Conservation (phyloP, 2,329 filamentous ascomycete genomes). For the Aspergillus novofumigatus region DNA sequence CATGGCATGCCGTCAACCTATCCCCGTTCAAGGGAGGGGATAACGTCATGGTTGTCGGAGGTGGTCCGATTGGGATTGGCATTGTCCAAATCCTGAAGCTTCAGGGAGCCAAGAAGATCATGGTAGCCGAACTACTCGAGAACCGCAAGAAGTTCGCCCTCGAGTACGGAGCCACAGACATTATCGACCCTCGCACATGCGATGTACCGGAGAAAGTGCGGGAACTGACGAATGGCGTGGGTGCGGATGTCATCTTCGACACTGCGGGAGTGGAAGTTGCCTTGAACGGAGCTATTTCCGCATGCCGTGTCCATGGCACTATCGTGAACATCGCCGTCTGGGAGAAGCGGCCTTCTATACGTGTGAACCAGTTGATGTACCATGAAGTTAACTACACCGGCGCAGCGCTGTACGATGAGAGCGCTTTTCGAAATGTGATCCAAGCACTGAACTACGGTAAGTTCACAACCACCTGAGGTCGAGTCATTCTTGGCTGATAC, state of each 20-base stretch:
- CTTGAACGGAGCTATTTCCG: slow-evolving; percentile 44
- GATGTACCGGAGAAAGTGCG: slow-evolving; percentile 45
- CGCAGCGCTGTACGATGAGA: slow-evolving; percentile 46
- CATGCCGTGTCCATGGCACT: slow-evolving; percentile 51
- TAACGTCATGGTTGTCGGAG: slow-evolving; percentile 55
- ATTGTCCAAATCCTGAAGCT: slow-evolving; percentile 57
- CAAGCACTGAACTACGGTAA: slow-evolving; percentile 38
- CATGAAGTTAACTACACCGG: slow-evolving; percentile 51
- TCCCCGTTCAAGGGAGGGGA: slow-evolving; percentile 45
- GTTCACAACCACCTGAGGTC: not conserved
- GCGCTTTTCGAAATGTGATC: slow-evolving; percentile 57
- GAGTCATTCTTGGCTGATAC: not conserved
- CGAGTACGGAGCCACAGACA: slow-evolving; percentile 53
- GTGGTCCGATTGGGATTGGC: slow-evolving; percentile 60
- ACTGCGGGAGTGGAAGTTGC: slow-evolving; percentile 57
- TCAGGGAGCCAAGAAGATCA: slow-evolving; percentile 51
- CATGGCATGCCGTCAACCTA: slow-evolving; percentile 59
- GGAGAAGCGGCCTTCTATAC: slow-evolving; percentile 53
- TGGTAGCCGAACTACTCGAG: slow-evolving; percentile 54
- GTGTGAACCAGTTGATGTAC: slow-evolving; percentile 52
- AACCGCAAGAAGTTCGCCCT: slow-evolving; percentile 49
- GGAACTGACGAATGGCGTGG: slow-evolving; percentile 45
- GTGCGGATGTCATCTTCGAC: slow-evolving; percentile 59
- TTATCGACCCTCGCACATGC: slow-evolving; percentile 49
- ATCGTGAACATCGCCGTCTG: slow-evolving; percentile 64